Percentiles rank a stretch among this genome's conserved stretches.
phyloP scores from a whole-genome alignment of 83 land plant genomes.

The Diphasiastrum complanatum region DNA sequence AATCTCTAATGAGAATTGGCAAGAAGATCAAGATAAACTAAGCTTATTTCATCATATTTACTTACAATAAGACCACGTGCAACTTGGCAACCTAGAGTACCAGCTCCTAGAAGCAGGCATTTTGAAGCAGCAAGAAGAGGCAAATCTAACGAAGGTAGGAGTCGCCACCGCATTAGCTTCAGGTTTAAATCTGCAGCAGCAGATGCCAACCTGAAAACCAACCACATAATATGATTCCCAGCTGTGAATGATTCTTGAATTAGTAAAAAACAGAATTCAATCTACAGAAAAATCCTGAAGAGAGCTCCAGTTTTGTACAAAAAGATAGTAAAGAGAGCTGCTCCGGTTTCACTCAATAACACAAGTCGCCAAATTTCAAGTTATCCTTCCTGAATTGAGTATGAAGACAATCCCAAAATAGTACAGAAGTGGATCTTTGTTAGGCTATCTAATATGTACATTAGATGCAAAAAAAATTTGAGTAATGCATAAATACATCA shows the following conservation, averaged over 20 bases:
- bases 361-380: too few relatives aligned
- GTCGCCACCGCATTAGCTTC: constrained; percentile 95
- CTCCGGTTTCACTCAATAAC: too few relatives aligned
- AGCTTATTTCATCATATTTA: too few relatives aligned
- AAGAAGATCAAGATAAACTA: background rate
- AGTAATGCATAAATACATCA: too few relatives aligned
- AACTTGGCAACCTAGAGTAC: constrained; percentile 99
- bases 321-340: too few relatives aligned
- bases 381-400: too few relatives aligned
- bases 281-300: background rate
- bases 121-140: constrained; percentile 40
- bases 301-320: too few relatives aligned
- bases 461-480: too few relatives aligned
- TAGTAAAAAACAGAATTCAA: background rate
- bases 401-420: too few relatives aligned
- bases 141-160: constrained; percentile 70
- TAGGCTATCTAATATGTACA: too few relatives aligned
- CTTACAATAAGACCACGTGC: constrained; percentile 95
- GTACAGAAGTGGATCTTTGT: too few relatives aligned
- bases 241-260: background rate
- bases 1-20: constrained; percentile 3
- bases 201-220: constrained; percentile 60
- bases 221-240: background rate
- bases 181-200: constrained; percentile 94
- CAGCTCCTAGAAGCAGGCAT: constrained; percentile 95